Percentiles rank a stretch among this genome's conserved stretches.
phyloP scores from a whole-genome alignment of 2,329 filamentous ascomycete species.

The Cryphonectria japonica region DNA sequence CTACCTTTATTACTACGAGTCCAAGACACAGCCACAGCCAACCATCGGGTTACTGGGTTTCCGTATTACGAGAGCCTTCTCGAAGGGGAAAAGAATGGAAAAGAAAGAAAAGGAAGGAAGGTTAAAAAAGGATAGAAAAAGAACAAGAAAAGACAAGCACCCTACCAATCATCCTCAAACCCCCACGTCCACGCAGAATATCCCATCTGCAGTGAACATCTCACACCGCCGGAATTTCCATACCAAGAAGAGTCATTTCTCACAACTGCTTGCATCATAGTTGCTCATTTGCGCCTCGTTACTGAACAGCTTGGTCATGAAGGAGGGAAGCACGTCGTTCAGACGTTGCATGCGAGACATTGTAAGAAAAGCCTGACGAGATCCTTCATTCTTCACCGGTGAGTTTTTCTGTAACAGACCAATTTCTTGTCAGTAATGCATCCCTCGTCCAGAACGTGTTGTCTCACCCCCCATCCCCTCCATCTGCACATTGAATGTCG shows the following conservation, averaged over 20 bases:
- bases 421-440: too few species aligned
- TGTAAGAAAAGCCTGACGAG: slow-evolving; percentile 3
- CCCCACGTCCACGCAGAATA: slow-evolving; percentile 2
- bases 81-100: background rate
- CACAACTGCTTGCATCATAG: background rate
- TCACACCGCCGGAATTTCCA: slow-evolving; percentile 27
- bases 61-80: background rate
- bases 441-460: background rate
- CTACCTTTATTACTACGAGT: background rate
- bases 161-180: background rate
- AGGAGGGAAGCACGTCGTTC: background rate
- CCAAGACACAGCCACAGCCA: slow-evolving; percentile 9
- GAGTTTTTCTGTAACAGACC: background rate
- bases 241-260: slow-evolving; percentile 6
- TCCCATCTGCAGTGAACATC: slow-evolving; percentile 10
- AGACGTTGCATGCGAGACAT: background rate
- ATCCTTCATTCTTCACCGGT: background rate
- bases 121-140: background rate
- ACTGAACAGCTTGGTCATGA: slow-evolving; percentile 1
- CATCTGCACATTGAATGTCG: background rate
- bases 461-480: background rate
- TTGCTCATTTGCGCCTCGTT: background rate
- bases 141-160: background rate
- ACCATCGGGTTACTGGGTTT: background rate
- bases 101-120: background rate